A percentile compares a stretch with the other conserved stretches of the same genome.
Conservation (phyloP, 352 stramenopile genomes). For the Globisporangium spinosum region DNA sequence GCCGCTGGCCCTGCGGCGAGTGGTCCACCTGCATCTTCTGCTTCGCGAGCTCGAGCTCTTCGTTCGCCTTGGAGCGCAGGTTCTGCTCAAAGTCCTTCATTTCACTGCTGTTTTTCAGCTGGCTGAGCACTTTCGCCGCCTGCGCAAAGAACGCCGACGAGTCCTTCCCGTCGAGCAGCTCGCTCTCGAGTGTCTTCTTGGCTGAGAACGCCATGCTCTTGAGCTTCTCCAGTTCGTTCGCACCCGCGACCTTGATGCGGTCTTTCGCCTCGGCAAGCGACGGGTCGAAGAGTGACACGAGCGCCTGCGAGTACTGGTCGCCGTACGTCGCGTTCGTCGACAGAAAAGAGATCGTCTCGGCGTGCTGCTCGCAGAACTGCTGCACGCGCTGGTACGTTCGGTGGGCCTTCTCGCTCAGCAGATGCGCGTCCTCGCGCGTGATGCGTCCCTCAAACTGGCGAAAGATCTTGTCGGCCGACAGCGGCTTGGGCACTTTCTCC, state of each 20-base stretch:
- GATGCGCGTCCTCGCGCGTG: constrained; percentile 47
- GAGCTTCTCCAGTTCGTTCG: constrained; percentile 54
- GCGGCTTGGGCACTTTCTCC: constrained; percentile 57
- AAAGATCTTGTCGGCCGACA: constrained; percentile 61
- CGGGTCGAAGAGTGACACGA: constrained; percentile 59
- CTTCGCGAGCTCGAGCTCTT: constrained; percentile 37
- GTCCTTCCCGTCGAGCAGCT: constrained; percentile 63
- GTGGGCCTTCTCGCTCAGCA: constrained; percentile 48
- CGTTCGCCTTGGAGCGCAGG: constrained; percentile 40
- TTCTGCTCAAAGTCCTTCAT: constrained; percentile 46
- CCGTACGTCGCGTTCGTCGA: constrained; percentile 69
- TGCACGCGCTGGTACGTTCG: constrained; percentile 55
- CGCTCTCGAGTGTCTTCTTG: constrained; percentile 59
- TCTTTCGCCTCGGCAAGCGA: constrained; percentile 54
- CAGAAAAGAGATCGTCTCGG: constrained; percentile 68
- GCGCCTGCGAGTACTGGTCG: constrained; percentile 56
- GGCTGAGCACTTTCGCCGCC: constrained; percentile 46
- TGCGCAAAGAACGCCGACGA: constrained; percentile 62
- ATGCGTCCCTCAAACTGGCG: constrained; percentile 67
- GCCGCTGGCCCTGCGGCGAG: constrained; percentile 29
- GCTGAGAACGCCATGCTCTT: constrained; percentile 44
- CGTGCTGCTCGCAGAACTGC: constrained; percentile 65
- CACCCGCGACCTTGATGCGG: constrained; percentile 43
- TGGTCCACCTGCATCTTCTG: constrained; percentile 25
- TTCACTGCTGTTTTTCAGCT: constrained; percentile 60